phyloP scores from a whole-genome alignment of 805 yeast species.

The Candida bentonensis region DNA sequence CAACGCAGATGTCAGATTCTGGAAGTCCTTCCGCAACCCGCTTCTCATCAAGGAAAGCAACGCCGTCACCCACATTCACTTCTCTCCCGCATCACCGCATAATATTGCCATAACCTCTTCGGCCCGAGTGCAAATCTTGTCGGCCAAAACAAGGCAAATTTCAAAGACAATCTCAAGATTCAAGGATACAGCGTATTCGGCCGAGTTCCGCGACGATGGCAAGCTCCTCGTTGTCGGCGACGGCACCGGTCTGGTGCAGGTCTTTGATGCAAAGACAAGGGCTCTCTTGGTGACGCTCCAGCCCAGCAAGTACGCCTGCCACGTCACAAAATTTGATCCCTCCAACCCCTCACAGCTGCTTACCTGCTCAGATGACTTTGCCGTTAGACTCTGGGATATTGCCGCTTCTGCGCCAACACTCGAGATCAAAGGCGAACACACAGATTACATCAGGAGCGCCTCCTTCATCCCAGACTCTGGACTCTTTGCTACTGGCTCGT shows the following conservation, averaged over 20 bases:
- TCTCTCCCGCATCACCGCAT: conserved; percentile 74
- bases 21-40: conserved; percentile 79
- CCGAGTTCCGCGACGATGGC: conserved; percentile 86
- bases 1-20: conserved; percentile 65
- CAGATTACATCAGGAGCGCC: conserved; percentile 79
- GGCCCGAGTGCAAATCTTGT: conserved; percentile 81
- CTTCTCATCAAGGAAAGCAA: conserved; percentile 88
- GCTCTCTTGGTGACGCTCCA: conserved; percentile 64
- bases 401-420: conserved; percentile 60
- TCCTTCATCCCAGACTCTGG: conserved; percentile 63
- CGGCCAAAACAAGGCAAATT: conserved; percentile 89
- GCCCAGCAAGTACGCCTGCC: conserved; percentile 81
- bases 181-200: conserved; percentile 83
- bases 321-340: conserved; percentile 86
- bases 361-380: conserved; percentile 85
- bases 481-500: conserved; percentile 82
- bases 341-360: conserved; percentile 56
- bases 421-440: conserved; percentile 51
- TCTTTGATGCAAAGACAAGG: conserved; percentile 74
- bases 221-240: conserved; percentile 87
- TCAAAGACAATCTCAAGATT: conserved; percentile 74
- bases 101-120: conserved; percentile 87
- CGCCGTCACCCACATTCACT: conserved; percentile 75
- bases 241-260: conserved; percentile 84
- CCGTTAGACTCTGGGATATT: conserved; percentile 83